A percentile compares a stretch with the other conserved stretches of the same genome.
Conservation (phyloP, 345 rosid genomes). For the Excoecaria agallocha region DNA sequence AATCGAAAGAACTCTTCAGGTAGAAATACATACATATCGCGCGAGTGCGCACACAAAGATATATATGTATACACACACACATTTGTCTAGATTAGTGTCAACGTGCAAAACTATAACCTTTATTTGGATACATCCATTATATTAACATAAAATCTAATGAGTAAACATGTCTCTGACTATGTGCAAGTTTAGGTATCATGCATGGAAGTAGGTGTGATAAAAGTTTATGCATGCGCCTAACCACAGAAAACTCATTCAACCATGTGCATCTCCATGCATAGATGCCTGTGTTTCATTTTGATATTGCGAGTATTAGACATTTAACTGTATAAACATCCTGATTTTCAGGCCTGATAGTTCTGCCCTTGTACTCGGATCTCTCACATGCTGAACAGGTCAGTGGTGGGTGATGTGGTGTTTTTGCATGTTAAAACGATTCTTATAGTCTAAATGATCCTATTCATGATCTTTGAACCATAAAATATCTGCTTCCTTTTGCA, state of each 20-base stretch:
- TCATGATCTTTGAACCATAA: not conserved
- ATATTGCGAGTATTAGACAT: not conserved
- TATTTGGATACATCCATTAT: not conserved
- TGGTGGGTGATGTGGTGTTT: not conserved
- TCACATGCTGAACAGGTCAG: slow-evolving; percentile 79
- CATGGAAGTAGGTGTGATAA: not conserved
- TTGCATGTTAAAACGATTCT: slow-evolving; percentile 7
- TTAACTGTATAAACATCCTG: slow-evolving; percentile 17
- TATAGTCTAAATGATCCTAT: slow-evolving; percentile 1
- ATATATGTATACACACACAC: too few relatives aligned
- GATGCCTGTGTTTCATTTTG: not conserved
- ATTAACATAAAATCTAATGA: not conserved
- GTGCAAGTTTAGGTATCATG: not conserved
- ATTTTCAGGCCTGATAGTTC: slow-evolving; percentile 65
- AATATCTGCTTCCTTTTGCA: slow-evolving; percentile 27
- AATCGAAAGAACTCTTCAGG: slow-evolving; percentile 65
- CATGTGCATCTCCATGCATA: not conserved
- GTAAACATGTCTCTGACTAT: not conserved
- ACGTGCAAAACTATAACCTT: not conserved
- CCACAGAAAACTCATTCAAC: not conserved
- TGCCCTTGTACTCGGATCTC: slow-evolving; percentile 89
- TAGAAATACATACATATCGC: too few relatives aligned
- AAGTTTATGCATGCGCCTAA: not conserved
- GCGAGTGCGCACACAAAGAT: too few relatives aligned
- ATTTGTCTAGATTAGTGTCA: slow-evolving; percentile 7